These are phyloP conservation scores for Boletus pseudopeckii DNA, from an alignment of 768 basidiomycete species.

Conservation along the genomic window DNA sequence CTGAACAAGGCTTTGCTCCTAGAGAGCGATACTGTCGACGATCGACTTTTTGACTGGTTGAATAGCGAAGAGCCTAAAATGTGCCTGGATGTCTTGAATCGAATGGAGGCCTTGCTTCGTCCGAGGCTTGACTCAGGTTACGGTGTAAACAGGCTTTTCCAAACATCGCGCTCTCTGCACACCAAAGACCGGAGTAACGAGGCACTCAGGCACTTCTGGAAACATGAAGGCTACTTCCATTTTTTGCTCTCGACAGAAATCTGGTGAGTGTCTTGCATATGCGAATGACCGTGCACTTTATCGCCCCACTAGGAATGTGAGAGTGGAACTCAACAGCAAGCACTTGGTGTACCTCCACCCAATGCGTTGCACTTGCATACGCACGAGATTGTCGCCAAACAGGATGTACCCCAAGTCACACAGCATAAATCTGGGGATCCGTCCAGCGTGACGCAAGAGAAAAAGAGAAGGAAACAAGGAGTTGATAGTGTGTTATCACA, in stretches of 20 bases:
- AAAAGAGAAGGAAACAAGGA: background rate
- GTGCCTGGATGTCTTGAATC: conserved; percentile 4
- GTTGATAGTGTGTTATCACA: background rate
- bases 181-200: conserved; percentile 1
- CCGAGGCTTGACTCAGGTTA: background rate
- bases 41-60: conserved; percentile 11
- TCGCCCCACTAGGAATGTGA: background rate
- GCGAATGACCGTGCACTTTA: background rate
- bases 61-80: background rate
- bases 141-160: background rate
- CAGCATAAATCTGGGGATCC: too few species aligned
- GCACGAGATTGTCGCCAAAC: background rate
- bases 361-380: too few species aligned
- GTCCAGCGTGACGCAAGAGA: background rate
- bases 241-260: conserved; percentile 11
- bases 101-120: conserved; percentile 6
- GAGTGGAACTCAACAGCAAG: background rate
- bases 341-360: background rate
- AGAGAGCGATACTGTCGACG: background rate
- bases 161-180: background rate
- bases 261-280: conserved; percentile 1
- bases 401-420: too few species aligned
- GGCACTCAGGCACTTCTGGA: conserved; percentile 5
- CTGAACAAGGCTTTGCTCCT: background rate
- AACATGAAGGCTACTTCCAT: conserved; percentile 4